Evolutionary conservation across 2,329 filamentous ascomycete species (phyloP), one percentile per base, ranked within the genome.

Genomic region (Aschersonia sp.): DNA sequence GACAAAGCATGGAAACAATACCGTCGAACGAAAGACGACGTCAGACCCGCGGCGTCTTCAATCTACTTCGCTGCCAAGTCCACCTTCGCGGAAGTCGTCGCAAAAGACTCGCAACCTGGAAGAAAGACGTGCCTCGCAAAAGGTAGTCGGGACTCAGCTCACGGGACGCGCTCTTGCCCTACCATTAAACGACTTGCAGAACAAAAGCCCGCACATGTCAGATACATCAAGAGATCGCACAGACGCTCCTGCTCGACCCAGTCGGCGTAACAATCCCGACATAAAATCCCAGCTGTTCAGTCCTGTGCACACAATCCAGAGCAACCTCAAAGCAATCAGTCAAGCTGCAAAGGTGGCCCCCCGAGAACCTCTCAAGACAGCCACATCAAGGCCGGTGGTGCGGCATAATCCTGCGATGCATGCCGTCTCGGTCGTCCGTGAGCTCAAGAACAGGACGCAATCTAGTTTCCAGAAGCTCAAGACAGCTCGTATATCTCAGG

Each of bases 201-300:
- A 45, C 35, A 9, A 30, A 42, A 42, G 46, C 52, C 10, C 48
- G 53, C 2, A 20, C 20, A 20, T 57, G 63, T 12, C 56, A 59
- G 5, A 55, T 61, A n/a, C 40, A 9, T n/a, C 40, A n/a, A 28
- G 9, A n/a, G 6, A 9, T 10, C 66, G 62, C 38, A 58, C 63
- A 9, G 61, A 60, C 12, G 72, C 73, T 38, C 81, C 82, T 32
- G 61, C 67, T 35, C 70, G 84, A 45, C 84, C 84, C 1, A 87
- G 82, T 56, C 73, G 84, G 60, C 78, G 85, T 56, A 82, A 82
- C 30, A 80, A 80, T 0, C 75, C 77, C 4, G 72, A 78, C 50
- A 68, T 87, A 44, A 73, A 78, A 31, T 67, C 72, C 5, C 76
- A 79, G 50, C 58, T 78, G 2, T 71, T 69, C 31, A 67, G 70